phyloP scores from a whole-genome alignment of 148 eudicot species.

The Vaccinium corymbosum region DNA sequence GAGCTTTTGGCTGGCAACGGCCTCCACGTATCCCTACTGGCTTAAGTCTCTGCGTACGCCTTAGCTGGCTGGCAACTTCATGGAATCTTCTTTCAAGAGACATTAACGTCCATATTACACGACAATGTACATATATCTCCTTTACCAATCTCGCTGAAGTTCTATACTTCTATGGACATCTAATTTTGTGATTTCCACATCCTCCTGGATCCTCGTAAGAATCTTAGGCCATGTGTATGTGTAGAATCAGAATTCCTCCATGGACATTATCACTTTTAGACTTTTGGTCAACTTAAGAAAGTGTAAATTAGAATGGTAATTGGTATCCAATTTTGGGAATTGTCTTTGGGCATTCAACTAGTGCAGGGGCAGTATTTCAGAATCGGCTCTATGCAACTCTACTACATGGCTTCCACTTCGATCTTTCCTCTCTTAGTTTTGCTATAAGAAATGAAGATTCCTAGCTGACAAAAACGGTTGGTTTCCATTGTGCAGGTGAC shows the following conservation, averaged over 20 bases:
- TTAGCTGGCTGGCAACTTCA: background rate
- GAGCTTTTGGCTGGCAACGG: background rate
- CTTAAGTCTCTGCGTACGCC: background rate
- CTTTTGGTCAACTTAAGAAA: background rate
- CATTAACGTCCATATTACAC: background rate
- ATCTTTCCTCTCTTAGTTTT: background rate
- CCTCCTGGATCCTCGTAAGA: background rate
- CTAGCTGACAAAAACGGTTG: background rate
- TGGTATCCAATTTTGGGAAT: background rate
- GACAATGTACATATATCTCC: background rate
- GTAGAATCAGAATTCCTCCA: background rate
- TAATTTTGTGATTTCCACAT: background rate
- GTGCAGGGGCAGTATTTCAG: background rate
- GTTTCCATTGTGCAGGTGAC: slow-evolving; percentile 16
- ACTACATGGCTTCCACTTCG: slow-evolving; percentile 3
- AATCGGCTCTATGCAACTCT: background rate
- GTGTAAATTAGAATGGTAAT: background rate
- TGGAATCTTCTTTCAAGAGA: background rate
- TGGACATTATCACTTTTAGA: background rate
- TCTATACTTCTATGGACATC: background rate
- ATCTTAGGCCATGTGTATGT: background rate
- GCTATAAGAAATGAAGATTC: background rate
- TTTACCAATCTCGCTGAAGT: background rate
- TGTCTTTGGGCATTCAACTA: background rate
- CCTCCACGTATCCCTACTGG: background rate